Evolutionary conservation across 805 yeast species (phyloP), one percentile per base, ranked within the genome.

Genomic region (Candida broadrunensis): DNA sequence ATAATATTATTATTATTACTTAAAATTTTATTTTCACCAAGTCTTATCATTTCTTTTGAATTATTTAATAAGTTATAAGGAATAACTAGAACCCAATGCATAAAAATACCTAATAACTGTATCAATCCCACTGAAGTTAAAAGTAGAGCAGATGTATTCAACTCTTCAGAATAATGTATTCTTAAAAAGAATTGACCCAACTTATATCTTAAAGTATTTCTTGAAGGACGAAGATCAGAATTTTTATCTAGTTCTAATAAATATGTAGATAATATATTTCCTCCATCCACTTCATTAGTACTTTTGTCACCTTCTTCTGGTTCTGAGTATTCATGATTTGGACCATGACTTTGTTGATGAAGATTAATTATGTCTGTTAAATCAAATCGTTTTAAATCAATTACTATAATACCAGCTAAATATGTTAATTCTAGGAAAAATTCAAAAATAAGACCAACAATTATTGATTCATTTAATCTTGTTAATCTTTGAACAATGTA

Each of bases 321-420:
- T 9, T 34, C 40, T 4, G 39, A 24, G 26, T 44, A 46, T 17
- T 41, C 35, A 36, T 35, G 36, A 21, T 21, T 27, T 14, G 26
- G 6, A 26, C 16, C 21, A 29, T 29, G 5, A n/a, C 11, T 14
- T 36, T 27, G 36, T 34, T 50, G 33, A 76, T 54, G 13, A 80
- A 26, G 16, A 36, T 36, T 49, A 25, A 77, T 54, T 11, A 81
- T 55, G 44, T 81, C 88, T 13, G 75, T 75, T 14, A 83, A 67
- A 48, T 83, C 90, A 20, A 75, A 57, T 39, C 88, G 70, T 35
- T 81, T 73, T 23, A 81, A 62, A 61, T 88, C 95, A 29, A 87
- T 75, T 14, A 83, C 72, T 23, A 86, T 62, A 1, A 85, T 78
- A 0, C 88, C 80, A 1, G 81, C 65, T 43, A 85, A 76, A 56